Conservation (phyloP, 768 basidiomycete genomes). For the Mycena chlorophos region DNA sequence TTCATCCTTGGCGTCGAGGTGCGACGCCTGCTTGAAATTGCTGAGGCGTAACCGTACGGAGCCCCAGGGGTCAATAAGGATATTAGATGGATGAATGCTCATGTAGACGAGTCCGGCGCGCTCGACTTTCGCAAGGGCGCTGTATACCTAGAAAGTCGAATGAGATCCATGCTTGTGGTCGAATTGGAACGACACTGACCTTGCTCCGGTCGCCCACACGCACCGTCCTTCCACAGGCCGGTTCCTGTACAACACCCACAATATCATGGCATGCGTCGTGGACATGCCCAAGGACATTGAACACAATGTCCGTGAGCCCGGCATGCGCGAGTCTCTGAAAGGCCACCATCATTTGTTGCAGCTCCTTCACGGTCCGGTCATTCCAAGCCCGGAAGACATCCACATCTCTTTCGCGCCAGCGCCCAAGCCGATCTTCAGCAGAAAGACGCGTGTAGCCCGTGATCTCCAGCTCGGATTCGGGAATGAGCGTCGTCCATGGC, state of each 20-base stretch:
- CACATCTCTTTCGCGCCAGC: slow-evolving; percentile 24
- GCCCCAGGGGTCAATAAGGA: too few species aligned
- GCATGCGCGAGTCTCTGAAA: background rate
- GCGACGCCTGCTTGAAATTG: too few species aligned
- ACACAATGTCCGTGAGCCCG: background rate
- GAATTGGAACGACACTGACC: background rate
- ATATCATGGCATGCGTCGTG: background rate
- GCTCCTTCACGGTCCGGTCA: background rate
- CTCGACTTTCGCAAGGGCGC: slow-evolving; percentile 10
- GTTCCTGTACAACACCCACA: background rate
- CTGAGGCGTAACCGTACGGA: too few species aligned
- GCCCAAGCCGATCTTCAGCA: slow-evolving; percentile 14
- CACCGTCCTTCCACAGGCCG: background rate
- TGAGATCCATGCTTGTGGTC: background rate
- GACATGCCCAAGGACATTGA: background rate
- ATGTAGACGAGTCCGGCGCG: slow-evolving; percentile 10
- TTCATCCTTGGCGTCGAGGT: too few species aligned
- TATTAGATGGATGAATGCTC: too few species aligned
- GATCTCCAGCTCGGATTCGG: slow-evolving; percentile 4
- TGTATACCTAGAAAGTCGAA: slow-evolving; percentile 10
- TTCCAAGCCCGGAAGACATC: slow-evolving; percentile 23
- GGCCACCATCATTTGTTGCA: background rate
- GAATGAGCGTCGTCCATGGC: background rate
- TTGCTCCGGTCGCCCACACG: background rate
- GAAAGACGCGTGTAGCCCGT: slow-evolving; percentile 1